Base-by-base conservation (phyloP, 176 grass and related monocot species). In the Oropetium thomaeum region DNA sequence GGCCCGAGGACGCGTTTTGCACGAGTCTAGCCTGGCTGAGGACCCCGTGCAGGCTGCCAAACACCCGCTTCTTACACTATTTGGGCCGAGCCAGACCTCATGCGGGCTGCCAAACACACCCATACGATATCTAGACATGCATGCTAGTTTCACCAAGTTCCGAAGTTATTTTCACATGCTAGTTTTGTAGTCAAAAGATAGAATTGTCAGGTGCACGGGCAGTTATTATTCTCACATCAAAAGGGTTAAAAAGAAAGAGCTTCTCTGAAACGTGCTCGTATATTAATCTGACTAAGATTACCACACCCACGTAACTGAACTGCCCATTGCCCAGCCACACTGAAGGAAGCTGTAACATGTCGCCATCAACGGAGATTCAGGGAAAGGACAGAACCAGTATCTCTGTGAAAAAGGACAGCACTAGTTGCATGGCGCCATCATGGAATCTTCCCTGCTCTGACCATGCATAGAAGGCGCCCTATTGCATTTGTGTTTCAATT, bases 401-500 rank as follows among this genome's bases (percentile, higher is more conserved):
- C 31, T 52, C 30, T 11, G 31, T 35, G n/a, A n/a, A n/a, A 37
- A 67, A 79, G 34, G 72, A 35, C 1, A 25, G 62, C 60, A 39
- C 25, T 31, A 74, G 26, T 74, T 35, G n/a, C 31, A 79, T 59
- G 47, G 79, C 43, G 78, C 27, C 42, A 67, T 68, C 79, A 9
- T 12, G 42, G 74, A 74, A 87, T 73, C 61, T 83, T 79, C 62
- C 58, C 57, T 39, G 57, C 14, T 70, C 37, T 37, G 49, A 41
- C 44, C 66, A 58, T 14, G 0, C 47, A 67, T 35, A 30, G 42
- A 41, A 42, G 71, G 71, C 22, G 29, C 57, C 32, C n/a, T n/a
- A 31, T 61, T 63, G 64, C 37, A 30, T 40, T 62, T 6, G 65
- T 58, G 20, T 70, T 69, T 25, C 20, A 17, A 42, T 69, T 75